Base-by-base conservation (phyloP, 768 basidiomycete genomes). In the Auriscalpium vulgare region DNA sequence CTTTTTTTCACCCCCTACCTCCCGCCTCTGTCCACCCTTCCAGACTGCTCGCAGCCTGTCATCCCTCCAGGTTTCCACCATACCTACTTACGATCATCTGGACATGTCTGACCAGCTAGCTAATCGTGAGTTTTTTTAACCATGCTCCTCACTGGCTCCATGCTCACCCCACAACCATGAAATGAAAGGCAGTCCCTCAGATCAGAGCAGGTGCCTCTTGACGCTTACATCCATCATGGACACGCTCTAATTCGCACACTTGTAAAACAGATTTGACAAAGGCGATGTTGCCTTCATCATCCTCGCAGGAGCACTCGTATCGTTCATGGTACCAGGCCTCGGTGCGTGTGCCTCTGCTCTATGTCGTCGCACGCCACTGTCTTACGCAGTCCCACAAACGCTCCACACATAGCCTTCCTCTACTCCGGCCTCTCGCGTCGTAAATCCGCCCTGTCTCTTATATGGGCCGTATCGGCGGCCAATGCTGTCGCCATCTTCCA, bases 401-500 rank as follows among this genome's bases (percentile, higher is more conserved):
- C 59, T 53, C 13, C 61, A 85, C 4, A 29, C 29, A 29, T 29
- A 29, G 87, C 81, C 0, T 87, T 88, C 67, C 75, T 88, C 29
- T 88, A 88, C 69, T 85, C 86, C 16, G 87, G 87, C 23, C 73
- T 89, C 17, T 77, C 84, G 35, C 78, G 87, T 47, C 75, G 87
- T 64, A 89, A 89, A 71, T 78, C 76, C 69, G 86, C 76, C 69
- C 64, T 91, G 19, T 81, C 86, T 29, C 68, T 91, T n/a, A 82
- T 89, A 51, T 89, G 86, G 86, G 83, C 78, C 10, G 84, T 87
- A 56, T 75, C 80, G 38, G 85, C 85, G 4, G 78, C 81, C 63
- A 89, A 89, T 62, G 87, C 85, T 8, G 75, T 90, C 59, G 82
- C 82, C 59, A 84, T 89, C 56, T 84, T 89, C 68, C 85, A 88